These are phyloP conservation scores for Penicillium ucsense DNA, from an alignment of 495 filamentous ascomycete genomes.

Conservation along the genomic window DNA sequence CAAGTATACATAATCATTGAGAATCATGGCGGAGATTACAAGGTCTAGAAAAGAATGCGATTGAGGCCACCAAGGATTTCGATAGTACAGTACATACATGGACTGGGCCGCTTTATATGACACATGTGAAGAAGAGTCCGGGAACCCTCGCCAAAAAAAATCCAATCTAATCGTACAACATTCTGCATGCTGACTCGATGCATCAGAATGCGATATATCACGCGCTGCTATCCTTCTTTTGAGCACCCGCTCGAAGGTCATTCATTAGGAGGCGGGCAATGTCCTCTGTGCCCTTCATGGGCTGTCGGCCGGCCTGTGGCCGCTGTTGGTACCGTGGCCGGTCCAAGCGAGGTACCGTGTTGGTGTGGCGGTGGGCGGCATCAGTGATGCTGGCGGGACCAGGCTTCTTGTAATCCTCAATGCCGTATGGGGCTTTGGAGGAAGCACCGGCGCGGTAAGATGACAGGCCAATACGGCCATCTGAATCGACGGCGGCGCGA, in stretches of 20 bases:
- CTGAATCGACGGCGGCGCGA: slow-evolving; percentile 46
- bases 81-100: background rate
- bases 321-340: slow-evolving; percentile 6
- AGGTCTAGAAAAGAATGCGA: no score
- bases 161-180: slow-evolving; percentile 34
- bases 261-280: slow-evolving; percentile 27
- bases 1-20: background rate
- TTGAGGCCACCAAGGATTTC: no score
- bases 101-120: slow-evolving; percentile 16
- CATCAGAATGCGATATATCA: slow-evolving; percentile 1
- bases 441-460: slow-evolving; percentile 35
- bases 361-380: slow-evolving; percentile 14
- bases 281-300: slow-evolving; percentile 19
- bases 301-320: slow-evolving; percentile 1
- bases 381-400: slow-evolving; percentile 16
- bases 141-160: slow-evolving; percentile 25
- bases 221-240: slow-evolving; percentile 1
- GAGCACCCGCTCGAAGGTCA: slow-evolving; percentile 8
- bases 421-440: slow-evolving; percentile 41
- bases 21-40: background rate
- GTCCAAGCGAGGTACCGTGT: slow-evolving; percentile 27
- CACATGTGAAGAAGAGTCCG: slow-evolving; percentile 18
- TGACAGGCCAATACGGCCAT: slow-evolving; percentile 46
- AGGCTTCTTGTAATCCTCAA: slow-evolving; percentile 28
- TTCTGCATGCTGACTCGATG: background rate